These are phyloP conservation scores for Ascobolus immersus DNA, from an alignment of 495 filamentous ascomycete species.

Conservation along the genomic window DNA sequence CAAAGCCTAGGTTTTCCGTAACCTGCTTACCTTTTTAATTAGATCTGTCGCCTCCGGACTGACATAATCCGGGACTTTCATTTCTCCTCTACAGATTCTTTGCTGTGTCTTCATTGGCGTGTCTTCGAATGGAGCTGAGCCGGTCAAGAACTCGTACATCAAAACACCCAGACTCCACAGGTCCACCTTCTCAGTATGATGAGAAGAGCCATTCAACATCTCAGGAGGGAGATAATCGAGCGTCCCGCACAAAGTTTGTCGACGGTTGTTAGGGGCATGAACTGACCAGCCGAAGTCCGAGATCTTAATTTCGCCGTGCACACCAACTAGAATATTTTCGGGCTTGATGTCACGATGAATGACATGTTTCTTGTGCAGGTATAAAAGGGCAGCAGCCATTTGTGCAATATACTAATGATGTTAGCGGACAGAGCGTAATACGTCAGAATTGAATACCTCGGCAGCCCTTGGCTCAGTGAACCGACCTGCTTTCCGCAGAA, in stretches of 20 bases:
- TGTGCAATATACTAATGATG: constrained; percentile 67
- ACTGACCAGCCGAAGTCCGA: constrained; percentile 98
- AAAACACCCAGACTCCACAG: constrained; percentile 86
- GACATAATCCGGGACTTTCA: constrained; percentile 74
- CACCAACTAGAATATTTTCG: constrained; percentile 90
- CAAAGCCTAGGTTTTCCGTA: not conserved
- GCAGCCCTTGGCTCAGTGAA: constrained; percentile 95
- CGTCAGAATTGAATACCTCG: constrained; percentile 7
- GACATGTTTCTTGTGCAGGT: constrained; percentile 91
- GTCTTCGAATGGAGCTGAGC: constrained; percentile 91
- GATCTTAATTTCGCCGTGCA: constrained; percentile 96
- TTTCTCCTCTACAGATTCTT: constrained; percentile 69
- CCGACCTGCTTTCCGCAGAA: constrained; percentile 58
- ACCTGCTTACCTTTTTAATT: constrained; percentile 50
- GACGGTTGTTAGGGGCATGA: constrained; percentile 55
- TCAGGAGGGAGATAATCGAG: constrained; percentile 93
- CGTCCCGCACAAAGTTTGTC: constrained; percentile 90
- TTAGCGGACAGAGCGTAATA: constrained; percentile 1
- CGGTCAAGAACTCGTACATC: constrained; percentile 88
- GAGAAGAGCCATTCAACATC: constrained; percentile 78
- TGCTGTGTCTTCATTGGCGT: constrained; percentile 83
- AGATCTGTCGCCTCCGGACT: constrained; percentile 76
- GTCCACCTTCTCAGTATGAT: constrained; percentile 84
- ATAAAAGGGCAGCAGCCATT: constrained; percentile 79
- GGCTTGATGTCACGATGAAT: constrained; percentile 98